Conservation (phyloP, 1,284 basidiomycete genomes). For the Leucoagaricus sp. region DNA sequence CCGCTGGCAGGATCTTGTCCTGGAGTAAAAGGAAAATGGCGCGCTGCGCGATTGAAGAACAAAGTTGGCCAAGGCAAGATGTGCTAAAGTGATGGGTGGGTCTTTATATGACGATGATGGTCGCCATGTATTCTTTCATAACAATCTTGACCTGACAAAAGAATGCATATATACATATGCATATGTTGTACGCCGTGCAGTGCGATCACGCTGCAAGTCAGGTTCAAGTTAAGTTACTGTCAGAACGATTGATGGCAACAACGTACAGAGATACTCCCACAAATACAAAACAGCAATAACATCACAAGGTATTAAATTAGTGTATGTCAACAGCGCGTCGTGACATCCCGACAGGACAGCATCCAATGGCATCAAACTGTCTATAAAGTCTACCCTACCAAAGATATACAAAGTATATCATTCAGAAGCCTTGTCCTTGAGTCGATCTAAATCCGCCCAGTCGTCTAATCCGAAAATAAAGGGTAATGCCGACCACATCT, state of each 20-base stretch:
- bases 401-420: not conserved
- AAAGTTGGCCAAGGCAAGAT: not conserved
- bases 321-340: not conserved
- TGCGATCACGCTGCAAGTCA: not conserved
- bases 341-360: not conserved
- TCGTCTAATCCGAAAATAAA: conserved; percentile 23
- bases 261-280: not conserved
- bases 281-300: not conserved
- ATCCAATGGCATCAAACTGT: not conserved
- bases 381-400: not conserved
- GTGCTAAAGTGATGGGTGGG: not conserved
- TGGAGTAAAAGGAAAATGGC: not conserved
- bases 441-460: conserved; percentile 18
- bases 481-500: conserved; percentile 26
- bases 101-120: conserved; percentile 8
- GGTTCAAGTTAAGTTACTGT: not conserved
- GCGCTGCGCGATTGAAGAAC: not conserved
- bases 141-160: not conserved
- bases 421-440: conserved; percentile 13
- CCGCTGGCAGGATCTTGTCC: not conserved
- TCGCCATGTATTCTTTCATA: not conserved
- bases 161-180: not conserved
- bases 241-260: not conserved
- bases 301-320: not conserved
- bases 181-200: not conserved